These are phyloP conservation scores for Scedosporium dehoogii DNA, from an alignment of 2,329 filamentous ascomycete species.

Conservation along the genomic window DNA sequence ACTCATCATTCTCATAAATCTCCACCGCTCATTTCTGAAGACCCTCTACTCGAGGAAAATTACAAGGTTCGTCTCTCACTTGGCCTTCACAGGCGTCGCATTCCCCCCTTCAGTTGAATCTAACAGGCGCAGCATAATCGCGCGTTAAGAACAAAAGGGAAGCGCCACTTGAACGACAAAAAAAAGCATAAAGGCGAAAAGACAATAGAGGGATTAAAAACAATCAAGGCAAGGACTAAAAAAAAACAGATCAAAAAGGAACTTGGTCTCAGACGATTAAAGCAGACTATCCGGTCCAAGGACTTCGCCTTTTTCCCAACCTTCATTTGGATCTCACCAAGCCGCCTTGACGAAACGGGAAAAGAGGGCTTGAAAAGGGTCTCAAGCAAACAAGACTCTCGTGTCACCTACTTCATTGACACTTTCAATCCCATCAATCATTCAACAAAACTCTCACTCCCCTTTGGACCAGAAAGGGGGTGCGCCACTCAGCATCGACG, in stretches of 20 bases:
- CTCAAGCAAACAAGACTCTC: neutral
- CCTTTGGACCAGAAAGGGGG: neutral
- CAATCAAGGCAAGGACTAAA: neutral
- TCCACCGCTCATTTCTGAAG: neutral
- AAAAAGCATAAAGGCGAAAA: neutral
- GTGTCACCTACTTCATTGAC: neutral
- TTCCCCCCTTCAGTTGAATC: neutral
- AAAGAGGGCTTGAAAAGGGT: neutral
- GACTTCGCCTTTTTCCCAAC: neutral
- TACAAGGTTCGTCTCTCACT: neutral
- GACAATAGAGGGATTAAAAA: neutral
- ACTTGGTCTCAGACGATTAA: neutral
- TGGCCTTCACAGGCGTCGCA: neutral
- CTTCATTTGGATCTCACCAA: neutral
- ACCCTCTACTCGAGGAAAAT: neutral
- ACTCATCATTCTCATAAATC: neutral
- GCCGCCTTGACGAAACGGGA: neutral
- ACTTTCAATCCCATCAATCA: neutral
- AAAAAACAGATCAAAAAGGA: neutral
- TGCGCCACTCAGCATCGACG: neutral
- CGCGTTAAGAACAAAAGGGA: constrained; percentile 14
- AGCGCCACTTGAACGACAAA: constrained; percentile 1
- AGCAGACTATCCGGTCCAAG: neutral
- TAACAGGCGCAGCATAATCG: constrained; percentile 14
- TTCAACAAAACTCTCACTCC: neutral